Conservation (phyloP, 2,329 filamentous ascomycete species). For the Fusarium virguliforme region DNA sequence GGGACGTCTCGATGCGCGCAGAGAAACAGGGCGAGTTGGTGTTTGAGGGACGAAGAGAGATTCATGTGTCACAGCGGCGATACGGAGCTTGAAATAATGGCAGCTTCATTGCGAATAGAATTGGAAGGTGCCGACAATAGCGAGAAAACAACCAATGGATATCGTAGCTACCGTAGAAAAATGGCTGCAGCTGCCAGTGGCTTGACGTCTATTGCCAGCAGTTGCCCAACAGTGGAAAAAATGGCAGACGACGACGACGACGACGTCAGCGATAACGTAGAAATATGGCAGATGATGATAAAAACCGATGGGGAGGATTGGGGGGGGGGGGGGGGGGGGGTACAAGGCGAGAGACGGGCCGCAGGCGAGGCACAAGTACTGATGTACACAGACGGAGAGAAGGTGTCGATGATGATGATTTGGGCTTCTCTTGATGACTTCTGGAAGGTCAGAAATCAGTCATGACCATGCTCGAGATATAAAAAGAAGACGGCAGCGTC, state of each 20-base stretch:
- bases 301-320: neutral
- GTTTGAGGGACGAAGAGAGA: conserved; percentile 20
- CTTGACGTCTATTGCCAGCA: conserved; percentile 31
- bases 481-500: conserved; percentile 26
- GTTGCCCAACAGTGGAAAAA: conserved; percentile 14
- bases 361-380: conserved; percentile 6
- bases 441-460: conserved; percentile 14
- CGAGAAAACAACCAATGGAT: conserved; percentile 4
- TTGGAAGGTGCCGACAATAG: conserved; percentile 15
- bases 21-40: conserved; percentile 22
- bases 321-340: conserved; percentile 4
- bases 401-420: conserved; percentile 2
- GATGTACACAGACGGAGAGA: neutral
- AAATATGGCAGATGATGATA: neutral
- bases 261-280: conserved; percentile 18
- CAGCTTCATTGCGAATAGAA: conserved; percentile 44
- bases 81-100: conserved; percentile 31
- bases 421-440: conserved; percentile 23
- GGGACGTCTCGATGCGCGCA: conserved; percentile 24
- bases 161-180: neutral
- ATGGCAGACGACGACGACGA: neutral
- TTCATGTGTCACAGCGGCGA: conserved; percentile 45
- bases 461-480: conserved; percentile 21
- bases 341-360: conserved; percentile 20
- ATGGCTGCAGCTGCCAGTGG: conserved; percentile 9